Evolutionary conservation across 257 asterid genomes (phyloP).

Genomic region (Nicotiana obtusifolia): DNA sequence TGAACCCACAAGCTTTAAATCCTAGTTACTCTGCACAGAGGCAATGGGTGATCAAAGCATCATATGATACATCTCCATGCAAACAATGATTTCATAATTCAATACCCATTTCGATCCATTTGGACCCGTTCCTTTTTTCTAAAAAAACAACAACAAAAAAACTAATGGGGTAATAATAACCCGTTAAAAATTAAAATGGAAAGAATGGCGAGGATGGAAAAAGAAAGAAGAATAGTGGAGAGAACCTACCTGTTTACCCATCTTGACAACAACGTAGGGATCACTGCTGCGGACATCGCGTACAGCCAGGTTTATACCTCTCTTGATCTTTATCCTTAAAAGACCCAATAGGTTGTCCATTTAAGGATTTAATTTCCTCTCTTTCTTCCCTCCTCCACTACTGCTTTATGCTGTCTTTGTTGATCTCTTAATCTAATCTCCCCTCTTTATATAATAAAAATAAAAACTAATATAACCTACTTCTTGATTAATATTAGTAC

Average conservation of each 20-base stretch:
- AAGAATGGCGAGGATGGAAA: not conserved
- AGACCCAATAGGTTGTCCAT: constrained; percentile 20
- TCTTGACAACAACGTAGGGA: constrained; percentile 57
- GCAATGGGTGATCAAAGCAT: not conserved
- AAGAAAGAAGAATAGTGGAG: not conserved
- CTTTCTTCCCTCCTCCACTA: not conserved
- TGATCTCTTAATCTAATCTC: not conserved
- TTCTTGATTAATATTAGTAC: not conserved
- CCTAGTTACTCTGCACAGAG: not conserved
- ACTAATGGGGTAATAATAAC: not conserved
- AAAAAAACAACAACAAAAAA: too few relatives aligned
- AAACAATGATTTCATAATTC: not conserved
- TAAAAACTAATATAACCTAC: not conserved
- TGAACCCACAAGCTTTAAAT: too few relatives aligned
- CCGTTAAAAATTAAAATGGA: not conserved
- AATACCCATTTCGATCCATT: not conserved
- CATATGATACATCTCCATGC: not conserved
- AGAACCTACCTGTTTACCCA: constrained; percentile 42
- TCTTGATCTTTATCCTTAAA: constrained; percentile 8
- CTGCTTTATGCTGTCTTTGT: not conserved
- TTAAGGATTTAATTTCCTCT: not conserved
- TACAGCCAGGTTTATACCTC: constrained; percentile 25
- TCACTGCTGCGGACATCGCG: constrained; percentile 20
- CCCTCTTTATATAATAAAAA: not conserved
- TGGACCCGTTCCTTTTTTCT: too few relatives aligned